These are phyloP conservation scores for Wallacemonas rigidus DNA, from an alignment of 208 protist species.

Conservation along the genomic window DNA sequence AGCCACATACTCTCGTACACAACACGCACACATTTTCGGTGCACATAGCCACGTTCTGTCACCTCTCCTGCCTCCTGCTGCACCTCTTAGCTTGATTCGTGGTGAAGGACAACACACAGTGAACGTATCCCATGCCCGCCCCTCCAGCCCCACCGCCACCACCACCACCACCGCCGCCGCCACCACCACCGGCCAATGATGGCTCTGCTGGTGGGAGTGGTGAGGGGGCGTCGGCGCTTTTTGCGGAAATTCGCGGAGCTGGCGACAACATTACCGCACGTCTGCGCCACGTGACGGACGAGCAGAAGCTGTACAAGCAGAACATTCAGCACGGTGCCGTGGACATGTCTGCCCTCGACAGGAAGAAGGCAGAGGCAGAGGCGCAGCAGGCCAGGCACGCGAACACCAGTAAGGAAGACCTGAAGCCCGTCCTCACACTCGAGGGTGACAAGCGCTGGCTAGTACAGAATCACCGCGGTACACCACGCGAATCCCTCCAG, in stretches of 20 bases:
- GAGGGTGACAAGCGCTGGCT: constrained; percentile 78
- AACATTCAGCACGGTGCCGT: constrained; percentile 68
- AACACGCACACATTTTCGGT: too few species aligned
- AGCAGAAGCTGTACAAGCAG: constrained; percentile 79
- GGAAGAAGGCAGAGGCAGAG: constrained; percentile 55
- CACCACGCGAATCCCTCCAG: constrained; percentile 30
- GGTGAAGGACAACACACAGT: not conserved
- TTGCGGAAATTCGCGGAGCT: constrained; percentile 66
- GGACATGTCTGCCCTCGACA: constrained; percentile 62
- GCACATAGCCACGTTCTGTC: too few species aligned
- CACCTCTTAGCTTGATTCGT: too few species aligned
- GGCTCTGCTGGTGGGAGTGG: constrained; percentile 27
- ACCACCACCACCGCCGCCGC: constrained; percentile 42
- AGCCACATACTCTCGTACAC: too few species aligned
- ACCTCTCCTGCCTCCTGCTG: too few species aligned
- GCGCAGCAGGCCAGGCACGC: not conserved
- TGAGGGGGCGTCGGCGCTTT: constrained; percentile 54
- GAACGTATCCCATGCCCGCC: not conserved
- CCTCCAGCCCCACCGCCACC: constrained; percentile 37
- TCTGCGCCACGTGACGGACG: constrained; percentile 75
- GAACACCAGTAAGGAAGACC: not conserved
- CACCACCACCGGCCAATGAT: constrained; percentile 9
- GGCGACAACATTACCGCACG: constrained; percentile 72
- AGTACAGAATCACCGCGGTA: constrained; percentile 62
- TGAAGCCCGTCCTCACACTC: constrained; percentile 36